These are phyloP conservation scores for Plantago major DNA, from an alignment of 257 asterid genomes.

Conservation along the genomic window DNA sequence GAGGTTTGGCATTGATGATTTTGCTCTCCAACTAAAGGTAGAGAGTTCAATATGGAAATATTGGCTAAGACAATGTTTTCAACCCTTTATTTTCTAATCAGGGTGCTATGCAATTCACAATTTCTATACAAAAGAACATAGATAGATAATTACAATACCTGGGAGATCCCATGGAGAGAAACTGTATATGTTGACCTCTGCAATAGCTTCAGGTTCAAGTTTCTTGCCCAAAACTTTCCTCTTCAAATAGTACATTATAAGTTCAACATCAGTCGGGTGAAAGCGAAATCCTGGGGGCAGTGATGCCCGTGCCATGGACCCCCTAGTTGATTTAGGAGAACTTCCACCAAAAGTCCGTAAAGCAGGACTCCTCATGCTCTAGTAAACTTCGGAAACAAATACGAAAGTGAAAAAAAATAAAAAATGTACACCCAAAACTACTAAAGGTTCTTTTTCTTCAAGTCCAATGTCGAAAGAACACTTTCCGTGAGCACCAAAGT, in stretches of 20 bases:
- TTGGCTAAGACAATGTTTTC: too few relatives aligned
- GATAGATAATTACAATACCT: conserved; percentile 32
- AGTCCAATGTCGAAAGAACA: conserved; percentile 81
- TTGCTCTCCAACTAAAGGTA: too few relatives aligned
- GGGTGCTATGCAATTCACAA: too few relatives aligned
- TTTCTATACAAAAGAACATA: not conserved
- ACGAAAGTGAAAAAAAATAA: conserved; percentile 7
- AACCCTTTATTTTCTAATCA: too few relatives aligned
- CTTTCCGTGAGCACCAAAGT: conserved; percentile 58
- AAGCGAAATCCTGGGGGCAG: conserved; percentile 90
- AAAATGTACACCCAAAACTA: not conserved
- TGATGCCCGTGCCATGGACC: conserved; percentile 34
- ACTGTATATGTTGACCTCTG: conserved; percentile 73
- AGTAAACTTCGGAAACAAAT: not conserved
- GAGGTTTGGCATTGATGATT: too few relatives aligned
- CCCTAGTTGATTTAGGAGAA: conserved; percentile 19
- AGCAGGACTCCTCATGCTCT: not conserved
- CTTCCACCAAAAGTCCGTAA: conserved; percentile 8
- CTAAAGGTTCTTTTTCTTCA: conserved; percentile 29
- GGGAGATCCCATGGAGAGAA: conserved; percentile 93
- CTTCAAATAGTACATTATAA: conserved; percentile 73
- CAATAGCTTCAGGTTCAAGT: conserved; percentile 52
- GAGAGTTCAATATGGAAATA: too few relatives aligned
- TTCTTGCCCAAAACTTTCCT: conserved; percentile 66
- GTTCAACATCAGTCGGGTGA: conserved; percentile 84